These are phyloP conservation scores for Vanderwaltozyma yarrowii DNA, from an alignment of 805 yeast species.

Conservation along the genomic window DNA sequence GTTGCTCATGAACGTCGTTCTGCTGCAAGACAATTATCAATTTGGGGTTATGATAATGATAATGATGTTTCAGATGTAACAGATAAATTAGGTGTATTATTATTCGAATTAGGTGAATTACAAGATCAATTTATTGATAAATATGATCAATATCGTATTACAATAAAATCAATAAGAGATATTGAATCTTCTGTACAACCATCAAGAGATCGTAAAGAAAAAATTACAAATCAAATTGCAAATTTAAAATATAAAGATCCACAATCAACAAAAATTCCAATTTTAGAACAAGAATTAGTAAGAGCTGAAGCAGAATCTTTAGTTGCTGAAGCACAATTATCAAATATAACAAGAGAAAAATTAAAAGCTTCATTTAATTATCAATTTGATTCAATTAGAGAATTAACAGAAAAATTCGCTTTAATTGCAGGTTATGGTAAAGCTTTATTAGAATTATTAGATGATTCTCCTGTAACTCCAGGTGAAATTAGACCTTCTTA, in stretches of 20 bases:
- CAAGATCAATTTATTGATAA: constrained; percentile 98
- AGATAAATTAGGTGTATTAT: constrained; percentile 91
- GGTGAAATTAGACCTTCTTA: constrained; percentile 98
- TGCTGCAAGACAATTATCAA: constrained; percentile 92
- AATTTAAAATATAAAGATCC: constrained; percentile 98
- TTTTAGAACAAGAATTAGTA: constrained; percentile 95
- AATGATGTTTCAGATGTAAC: constrained; percentile 96
- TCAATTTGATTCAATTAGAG: constrained; percentile 92
- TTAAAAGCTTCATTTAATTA: constrained; percentile 94
- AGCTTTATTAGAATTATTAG: constrained; percentile 89
- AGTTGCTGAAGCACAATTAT: constrained; percentile 98
- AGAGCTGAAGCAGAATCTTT: constrained; percentile 98
- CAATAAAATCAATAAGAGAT: constrained; percentile 88
- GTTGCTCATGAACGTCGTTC: constrained; percentile 90
- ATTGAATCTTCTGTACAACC: constrained; percentile 98
- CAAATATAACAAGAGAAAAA: constrained; percentile 96
- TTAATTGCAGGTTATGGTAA: constrained; percentile 98
- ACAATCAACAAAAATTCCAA: constrained; percentile 88
- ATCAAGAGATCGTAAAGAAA: constrained; percentile 94
- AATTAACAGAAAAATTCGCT: constrained; percentile 91
- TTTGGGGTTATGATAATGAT: constrained; percentile 98
- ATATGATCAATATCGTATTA: constrained; percentile 95
- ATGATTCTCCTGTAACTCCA: constrained; percentile 95
- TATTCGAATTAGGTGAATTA: constrained; percentile 94
- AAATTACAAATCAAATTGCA: constrained; percentile 95